Evolutionary conservation across 2,329 filamentous ascomycete species (phyloP), one percentile per base, ranked within the genome.

Genomic region (Hypoxylon sp.): DNA sequence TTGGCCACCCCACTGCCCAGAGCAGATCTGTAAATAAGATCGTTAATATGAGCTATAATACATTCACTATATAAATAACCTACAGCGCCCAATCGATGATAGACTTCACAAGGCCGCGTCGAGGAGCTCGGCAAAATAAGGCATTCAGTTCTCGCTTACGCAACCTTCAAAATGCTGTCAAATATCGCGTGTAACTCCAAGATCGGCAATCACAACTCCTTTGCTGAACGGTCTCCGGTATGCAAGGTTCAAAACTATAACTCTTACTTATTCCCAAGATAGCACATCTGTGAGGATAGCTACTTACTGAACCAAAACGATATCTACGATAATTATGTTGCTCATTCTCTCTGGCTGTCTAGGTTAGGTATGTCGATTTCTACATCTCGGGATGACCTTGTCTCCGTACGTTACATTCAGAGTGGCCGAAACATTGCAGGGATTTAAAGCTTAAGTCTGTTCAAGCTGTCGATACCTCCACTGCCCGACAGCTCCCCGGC

Each of bases 251-350:
- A 3, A 17, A 37, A 24, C 17, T 17, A 26, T 19, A 4, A n/a
- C 10, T 17, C 33, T 39, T 29, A 11, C 33, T 31, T 42, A 54
- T 54, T 42, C 51, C 51, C 8, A 11, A 54, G n/a, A 29, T 35
- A 39, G 22, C 10, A 14, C 5, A 24, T 29, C 22, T n/a, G 11
- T 31, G 8, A 17, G 14, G 5, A 17, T 17, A 8, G 26, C 24
- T 31, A 14, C 24, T 4, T 50, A 14, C 11, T 29, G 3, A 50
- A 29, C 46, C 3, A 50, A 6, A 17, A 50, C 14, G 11, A 50
- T 29, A 31, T 31, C 24, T 22, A 31, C 46, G 3, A 26, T 26
- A n/a, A n/a, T n/a, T n/a, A 31, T 9, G 29, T 37, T 37, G 14
- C 3, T 37, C 13, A 26, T 51, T 31, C 22, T 14, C 9, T 24